These are phyloP conservation scores for Vigna trinervia DNA, from an alignment of 306 rosid genomes.

Conservation along the genomic window DNA sequence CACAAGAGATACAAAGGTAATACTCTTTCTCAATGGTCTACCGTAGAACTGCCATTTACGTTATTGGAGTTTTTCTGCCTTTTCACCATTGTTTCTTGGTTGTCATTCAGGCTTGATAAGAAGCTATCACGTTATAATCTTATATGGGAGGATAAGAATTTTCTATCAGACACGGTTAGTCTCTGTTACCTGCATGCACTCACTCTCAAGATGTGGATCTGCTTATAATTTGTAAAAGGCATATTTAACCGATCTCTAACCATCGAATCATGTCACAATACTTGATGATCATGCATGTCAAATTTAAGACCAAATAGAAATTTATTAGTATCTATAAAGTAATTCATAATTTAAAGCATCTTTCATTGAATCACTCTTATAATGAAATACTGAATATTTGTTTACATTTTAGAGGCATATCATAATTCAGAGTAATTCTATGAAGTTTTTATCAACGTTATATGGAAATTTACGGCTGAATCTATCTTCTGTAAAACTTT, in stretches of 20 bases:
- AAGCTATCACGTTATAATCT: slow-evolving; percentile 62
- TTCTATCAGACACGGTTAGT: slow-evolving; percentile 60
- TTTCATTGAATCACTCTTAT: too few species aligned
- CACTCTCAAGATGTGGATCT: too few species aligned
- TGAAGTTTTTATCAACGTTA: background rate
- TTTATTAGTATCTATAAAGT: background rate
- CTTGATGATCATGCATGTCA: slow-evolving; percentile 2
- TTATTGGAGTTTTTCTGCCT: background rate
- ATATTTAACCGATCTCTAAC: background rate
- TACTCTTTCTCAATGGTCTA: background rate
- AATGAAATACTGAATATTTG: background rate
- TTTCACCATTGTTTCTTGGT: slow-evolving; percentile 36
- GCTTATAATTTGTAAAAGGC: background rate
- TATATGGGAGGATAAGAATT: slow-evolving; percentile 69
- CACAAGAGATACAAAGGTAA: slow-evolving; percentile 64
- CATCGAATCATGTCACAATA: background rate
- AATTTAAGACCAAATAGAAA: background rate
- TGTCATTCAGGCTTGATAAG: slow-evolving; percentile 60
- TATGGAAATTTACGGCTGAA: background rate
- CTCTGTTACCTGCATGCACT: background rate
- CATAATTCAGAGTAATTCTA: background rate
- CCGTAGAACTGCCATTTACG: background rate
- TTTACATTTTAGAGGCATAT: background rate
- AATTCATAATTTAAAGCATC: too few species aligned
- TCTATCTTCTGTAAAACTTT: background rate